Evolutionary conservation across 164 flowering plant genomes (phyloP), one percentile per base, ranked within the genome.

Genomic region (Litsea cubeba): DNA sequence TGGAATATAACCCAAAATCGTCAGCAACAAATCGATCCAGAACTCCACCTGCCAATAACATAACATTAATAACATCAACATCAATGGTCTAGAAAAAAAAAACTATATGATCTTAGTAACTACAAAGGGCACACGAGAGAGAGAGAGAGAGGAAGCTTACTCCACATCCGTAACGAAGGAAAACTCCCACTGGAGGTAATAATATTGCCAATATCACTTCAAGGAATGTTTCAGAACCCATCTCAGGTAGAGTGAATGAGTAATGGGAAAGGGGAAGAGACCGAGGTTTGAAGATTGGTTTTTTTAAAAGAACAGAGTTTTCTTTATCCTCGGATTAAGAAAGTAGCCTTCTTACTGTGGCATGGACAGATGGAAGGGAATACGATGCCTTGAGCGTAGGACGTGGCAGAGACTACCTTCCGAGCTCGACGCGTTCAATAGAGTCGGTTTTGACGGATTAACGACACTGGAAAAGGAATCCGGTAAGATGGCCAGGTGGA

Each of bases 101-200:
- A 54, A 14, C n/a, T 14, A 14, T 14, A 54, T 54, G 46, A 26
- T 26, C 28, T 26, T 26, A 26, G 28, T 26, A 3, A 26, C 28
- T 28, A 2, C 30, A 28, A 28, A 28, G 30, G 30, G 30, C 30
- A 2, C 30, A 28, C 30, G 30, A 28, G 30, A 28, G 30, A 28
- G 30, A 26, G 28, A 26, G 28, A 26, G 28, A 26, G 30, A 51
- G 17, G 57, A 2, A 7, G 20, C 20, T 72, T 80, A 89, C 95
- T 12, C 87, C 93, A 77, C 90, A 89, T 64, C 81, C 81, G 72
- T 79, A 79, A 23, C 73, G 78, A 22, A 90, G 90, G 79, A 90
- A 90, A 68, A 90, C 95, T 0, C 91, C 95, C 60, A 90, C 89
- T 17, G 95, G 95, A 2, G 95, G 95, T 3, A 87, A 74, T 1